Conservation (phyloP, 306 rosid genomes). For the Astragalus membranaceus region DNA sequence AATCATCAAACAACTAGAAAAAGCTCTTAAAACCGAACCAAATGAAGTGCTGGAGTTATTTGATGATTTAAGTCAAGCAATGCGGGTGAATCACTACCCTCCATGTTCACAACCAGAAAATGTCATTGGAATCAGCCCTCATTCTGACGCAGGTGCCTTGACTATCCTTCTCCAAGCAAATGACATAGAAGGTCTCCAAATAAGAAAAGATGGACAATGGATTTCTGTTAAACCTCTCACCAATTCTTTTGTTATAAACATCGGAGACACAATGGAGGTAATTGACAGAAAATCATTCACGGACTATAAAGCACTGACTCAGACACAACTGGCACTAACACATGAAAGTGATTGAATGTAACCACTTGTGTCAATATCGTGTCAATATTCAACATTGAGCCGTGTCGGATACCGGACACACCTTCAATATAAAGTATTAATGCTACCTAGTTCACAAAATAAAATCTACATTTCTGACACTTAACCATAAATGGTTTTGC, state of each 20-base stretch:
- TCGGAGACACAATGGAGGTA: conserved; percentile 28
- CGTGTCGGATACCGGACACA: too few relatives aligned
- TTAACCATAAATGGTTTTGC: neutral
- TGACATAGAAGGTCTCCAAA: conserved; percentile 36
- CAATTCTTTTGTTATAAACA: conserved; percentile 27
- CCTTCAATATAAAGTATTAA: too few relatives aligned
- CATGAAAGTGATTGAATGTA: too few relatives aligned
- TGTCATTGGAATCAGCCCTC: conserved; percentile 32
- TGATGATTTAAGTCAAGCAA: neutral
- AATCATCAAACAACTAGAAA: conserved; percentile 2
- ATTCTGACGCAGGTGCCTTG: conserved; percentile 28
- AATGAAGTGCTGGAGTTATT: conserved; percentile 19
- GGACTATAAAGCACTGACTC: too few relatives aligned
- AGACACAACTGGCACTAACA: too few relatives aligned
- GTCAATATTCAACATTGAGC: too few relatives aligned
- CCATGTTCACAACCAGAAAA: conserved; percentile 39
- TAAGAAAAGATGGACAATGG: conserved; percentile 32
- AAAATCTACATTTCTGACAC: neutral
- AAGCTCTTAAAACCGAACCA: conserved; percentile 17
- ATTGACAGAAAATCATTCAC: neutral
- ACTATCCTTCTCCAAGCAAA: conserved; percentile 34
- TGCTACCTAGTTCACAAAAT: too few relatives aligned
- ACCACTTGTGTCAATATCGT: too few relatives aligned
- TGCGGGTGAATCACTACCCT: conserved; percentile 36
- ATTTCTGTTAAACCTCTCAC: conserved; percentile 27